phyloP scores from a whole-genome alignment of 1,139 yeast species.

The Protomyces lactucae-debilis region DNA sequence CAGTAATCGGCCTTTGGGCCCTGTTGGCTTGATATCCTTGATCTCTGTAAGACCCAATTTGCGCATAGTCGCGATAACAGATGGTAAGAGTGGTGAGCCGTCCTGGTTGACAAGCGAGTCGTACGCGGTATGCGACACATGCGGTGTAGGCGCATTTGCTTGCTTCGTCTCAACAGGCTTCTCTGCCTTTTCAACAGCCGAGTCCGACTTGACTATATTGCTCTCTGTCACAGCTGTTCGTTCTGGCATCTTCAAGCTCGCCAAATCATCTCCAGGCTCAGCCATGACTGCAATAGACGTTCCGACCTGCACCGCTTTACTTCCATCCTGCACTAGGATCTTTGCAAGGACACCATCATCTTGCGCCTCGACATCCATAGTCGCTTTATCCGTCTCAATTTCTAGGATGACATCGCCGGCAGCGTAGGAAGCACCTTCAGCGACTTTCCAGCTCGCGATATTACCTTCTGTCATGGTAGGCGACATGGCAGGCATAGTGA shows the following conservation, averaged over 20 bases:
- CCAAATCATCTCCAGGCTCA: constrained; percentile 78
- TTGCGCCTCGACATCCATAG: constrained; percentile 98
- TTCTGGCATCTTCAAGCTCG: constrained; percentile 56
- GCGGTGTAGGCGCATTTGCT: neutral
- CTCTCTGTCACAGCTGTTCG: constrained; percentile 30
- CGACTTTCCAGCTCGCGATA: constrained; percentile 86
- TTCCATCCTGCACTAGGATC: constrained; percentile 63
- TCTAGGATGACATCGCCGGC: constrained; percentile 95
- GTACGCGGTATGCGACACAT: neutral
- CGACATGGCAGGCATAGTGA: constrained; percentile 92
- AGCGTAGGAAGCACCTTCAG: constrained; percentile 68
- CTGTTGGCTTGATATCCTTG: constrained; percentile 82
- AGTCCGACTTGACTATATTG: constrained; percentile 32
- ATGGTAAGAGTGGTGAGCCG: constrained; percentile 57
- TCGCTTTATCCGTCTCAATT: constrained; percentile 96
- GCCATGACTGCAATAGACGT: constrained; percentile 81
- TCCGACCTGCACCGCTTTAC: constrained; percentile 78
- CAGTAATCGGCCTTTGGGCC: constrained; percentile 79
- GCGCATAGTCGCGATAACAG: constrained; percentile 65
- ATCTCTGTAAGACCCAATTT: constrained; percentile 57
- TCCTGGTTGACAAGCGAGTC: constrained; percentile 4
- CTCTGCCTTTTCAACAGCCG: constrained; percentile 29
- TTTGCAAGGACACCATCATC: constrained; percentile 90
- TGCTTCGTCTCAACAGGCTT: constrained; percentile 8
- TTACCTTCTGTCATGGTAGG: constrained; percentile 99